phyloP scores from a whole-genome alignment of 495 filamentous ascomycete genomes.

The Tetracladium setigerum region DNA sequence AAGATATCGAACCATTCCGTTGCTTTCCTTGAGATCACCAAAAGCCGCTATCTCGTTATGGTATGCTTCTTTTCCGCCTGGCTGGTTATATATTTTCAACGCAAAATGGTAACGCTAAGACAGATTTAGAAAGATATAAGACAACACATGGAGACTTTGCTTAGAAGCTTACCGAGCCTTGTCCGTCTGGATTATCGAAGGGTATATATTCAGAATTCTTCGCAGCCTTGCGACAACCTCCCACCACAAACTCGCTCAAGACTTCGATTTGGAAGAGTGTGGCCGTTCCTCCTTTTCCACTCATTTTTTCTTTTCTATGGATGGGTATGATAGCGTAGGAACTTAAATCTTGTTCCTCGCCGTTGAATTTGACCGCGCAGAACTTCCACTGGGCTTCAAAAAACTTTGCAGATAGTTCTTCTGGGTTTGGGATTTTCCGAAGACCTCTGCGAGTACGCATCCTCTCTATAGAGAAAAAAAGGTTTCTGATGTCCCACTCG shows the following conservation, averaged over 20 bases:
- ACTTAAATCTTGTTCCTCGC: background rate
- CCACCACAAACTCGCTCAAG: conserved; percentile 22
- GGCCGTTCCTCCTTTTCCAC: conserved; percentile 25
- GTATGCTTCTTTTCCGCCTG: background rate
- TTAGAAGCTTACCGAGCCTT: background rate
- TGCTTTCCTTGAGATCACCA: background rate
- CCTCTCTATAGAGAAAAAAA: background rate
- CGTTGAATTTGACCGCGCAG: background rate
- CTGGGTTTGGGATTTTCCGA: background rate
- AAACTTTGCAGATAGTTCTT: background rate
- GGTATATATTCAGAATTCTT: background rate
- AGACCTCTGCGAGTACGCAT: no score
- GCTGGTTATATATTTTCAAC: background rate
- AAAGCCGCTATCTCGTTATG: background rate
- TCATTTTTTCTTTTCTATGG: conserved; percentile 18
- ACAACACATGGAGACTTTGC: background rate
- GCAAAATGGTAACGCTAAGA: background rate
- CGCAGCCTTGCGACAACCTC: background rate
- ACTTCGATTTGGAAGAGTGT: conserved; percentile 24
- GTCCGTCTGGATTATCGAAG: background rate
- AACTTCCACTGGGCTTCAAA: background rate
- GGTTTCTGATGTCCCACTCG: no score
- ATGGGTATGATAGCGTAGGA: conserved; percentile 13
- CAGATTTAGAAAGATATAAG: no score
- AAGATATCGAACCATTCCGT: background rate